Conservation (phyloP, 257 asterid species). For the Orobanche coerulescens region DNA sequence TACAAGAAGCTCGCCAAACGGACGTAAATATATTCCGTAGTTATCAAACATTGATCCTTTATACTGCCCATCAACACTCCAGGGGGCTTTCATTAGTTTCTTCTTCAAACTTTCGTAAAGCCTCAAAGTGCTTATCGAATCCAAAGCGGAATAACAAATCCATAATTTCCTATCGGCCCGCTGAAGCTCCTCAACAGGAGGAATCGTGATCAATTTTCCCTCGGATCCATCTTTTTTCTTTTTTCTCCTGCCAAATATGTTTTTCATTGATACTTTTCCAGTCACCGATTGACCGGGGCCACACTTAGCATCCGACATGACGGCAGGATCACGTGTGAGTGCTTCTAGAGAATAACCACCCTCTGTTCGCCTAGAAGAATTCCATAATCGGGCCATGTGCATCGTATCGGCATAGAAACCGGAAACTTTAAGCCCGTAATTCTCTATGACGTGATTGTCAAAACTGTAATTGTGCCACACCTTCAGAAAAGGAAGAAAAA, state of each 20-base stretch:
- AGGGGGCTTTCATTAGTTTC: slow-evolving; percentile 47
- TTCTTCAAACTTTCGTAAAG: slow-evolving; percentile 77
- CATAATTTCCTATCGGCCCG: slow-evolving; percentile 60
- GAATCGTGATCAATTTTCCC: slow-evolving; percentile 64
- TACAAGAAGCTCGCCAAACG: slow-evolving; percentile 92
- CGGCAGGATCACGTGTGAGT: slow-evolving; percentile 53
- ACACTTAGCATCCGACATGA: slow-evolving; percentile 67
- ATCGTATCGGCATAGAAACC: slow-evolving; percentile 95
- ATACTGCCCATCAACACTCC: slow-evolving; percentile 64
- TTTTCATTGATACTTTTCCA: slow-evolving; percentile 94
- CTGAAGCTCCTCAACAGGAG: slow-evolving; percentile 89
- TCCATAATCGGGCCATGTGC: slow-evolving; percentile 99
- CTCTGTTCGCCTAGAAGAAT: slow-evolving; percentile 67
- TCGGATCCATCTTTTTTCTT: slow-evolving; percentile 80
- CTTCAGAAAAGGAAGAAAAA: slow-evolving; percentile 36
- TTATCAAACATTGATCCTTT: slow-evolving; percentile 75
- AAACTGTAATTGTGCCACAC: slow-evolving; percentile 99
- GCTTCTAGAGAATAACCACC: slow-evolving; percentile 98
- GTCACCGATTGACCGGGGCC: slow-evolving; percentile 54
- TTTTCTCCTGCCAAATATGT: slow-evolving; percentile 69
- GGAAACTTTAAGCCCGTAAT: slow-evolving; percentile 65
- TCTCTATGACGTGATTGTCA: slow-evolving; percentile 82
- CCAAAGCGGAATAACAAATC: slow-evolving; percentile 91
- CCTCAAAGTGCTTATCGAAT: slow-evolving; percentile 81
- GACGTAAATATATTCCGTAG: slow-evolving; percentile 69